Evolutionary conservation across 2,329 filamentous ascomycete genomes (phyloP), one percentile per base, ranked within the genome.

Genomic region (Penicillium vulpinum): DNA sequence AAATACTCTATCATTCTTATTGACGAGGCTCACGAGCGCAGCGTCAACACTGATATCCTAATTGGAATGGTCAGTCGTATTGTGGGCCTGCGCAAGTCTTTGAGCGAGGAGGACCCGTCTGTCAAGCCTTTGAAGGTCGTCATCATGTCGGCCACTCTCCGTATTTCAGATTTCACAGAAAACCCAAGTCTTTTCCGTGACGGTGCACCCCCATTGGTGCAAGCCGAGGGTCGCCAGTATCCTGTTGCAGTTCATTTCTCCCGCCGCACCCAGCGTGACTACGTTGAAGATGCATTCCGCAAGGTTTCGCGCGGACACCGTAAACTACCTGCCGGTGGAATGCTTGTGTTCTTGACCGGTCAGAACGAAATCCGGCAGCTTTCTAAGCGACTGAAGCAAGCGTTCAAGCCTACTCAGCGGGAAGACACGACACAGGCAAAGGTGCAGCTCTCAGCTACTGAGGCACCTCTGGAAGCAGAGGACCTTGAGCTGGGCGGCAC

Each of bases 11-110:
- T 89, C 15, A 90, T 99, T 51, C 85, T 99, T 47, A 93, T 99
- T 59, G 94, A 99, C 68, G 94, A 99, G 75, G 94, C 94, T 1
- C 94, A 99, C 78, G 94, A 99, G 73, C 86, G 95, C 67, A 97
- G 92, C 68, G 90, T 97, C 67, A 97, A 99, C 70, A 99, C 95
- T 0, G 95, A 99, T 72, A 95, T 99, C 39, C 78, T 99, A n/a
- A 92, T 99, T 63, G 94, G 94, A 49, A 95, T 99, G 86, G 85
- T 97, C 16, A 97, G 92, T 69, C 86, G 93, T 68, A 92, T 97
- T 33, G 90, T 97, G 46, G 91, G 91, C 64, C 78, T 97, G 52
- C 85, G 94, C 57, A 84, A 88, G 51, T 85, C 91, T 38, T 83
- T 97, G 77, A 85, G 85, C 8, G 78, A 83, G 58, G 88, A 94